Evolutionary conservation across 2,329 filamentous ascomycete species (phyloP), one percentile per base, ranked within the genome.

Genomic region (Cladorrhinum sp.): DNA sequence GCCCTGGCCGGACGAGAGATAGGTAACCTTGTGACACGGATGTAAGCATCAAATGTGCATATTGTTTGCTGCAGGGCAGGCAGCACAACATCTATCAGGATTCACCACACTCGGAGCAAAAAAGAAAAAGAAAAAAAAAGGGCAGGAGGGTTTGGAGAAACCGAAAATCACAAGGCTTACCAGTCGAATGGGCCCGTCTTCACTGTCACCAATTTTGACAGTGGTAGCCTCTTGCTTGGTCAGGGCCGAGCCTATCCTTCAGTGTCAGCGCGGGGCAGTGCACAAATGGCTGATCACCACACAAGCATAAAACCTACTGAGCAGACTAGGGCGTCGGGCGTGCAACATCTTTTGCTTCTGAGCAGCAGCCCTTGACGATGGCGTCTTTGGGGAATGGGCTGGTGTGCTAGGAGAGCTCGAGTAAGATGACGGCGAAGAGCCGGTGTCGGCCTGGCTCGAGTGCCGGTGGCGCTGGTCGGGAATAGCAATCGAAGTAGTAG

Each of bases 211-310:
- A 66, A 94, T 86, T 72, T 92, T 90, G 73, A 93, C 86, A 52
- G 92, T 88, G n/a, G 87, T 92, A 70, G 88, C 88, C 74, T 92
- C 88, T 68, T 89, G 83, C 73, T 90, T 86, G 50, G 86, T 86
- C 63, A 93, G 80, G 18, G 89, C 87, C 48, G 85, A 83, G 73
- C 89, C 89, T 92, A 66, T 24, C 24, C 30, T 55, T n/a, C 64
- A 46, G 23, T 64, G 70, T 75, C 66, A 77, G 75, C 57, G 21
- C 24, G 49, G 21, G 16, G 21, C 30, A 26, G 21, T 28, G 39
- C 52, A 42, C 2, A 21, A 33, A 24, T 42, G 20, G 16, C 4
- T 23, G 14, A 24, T n/a, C 52, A 23, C 26, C 18, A 65, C 73
- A 55, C 46, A 16, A 16, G 48, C 57, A 24, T 21, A 39, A 18